These are phyloP conservation scores for Mortierella sp. DNA, from an alignment of 371 early-diverging fungal species.

Conservation along the genomic window DNA sequence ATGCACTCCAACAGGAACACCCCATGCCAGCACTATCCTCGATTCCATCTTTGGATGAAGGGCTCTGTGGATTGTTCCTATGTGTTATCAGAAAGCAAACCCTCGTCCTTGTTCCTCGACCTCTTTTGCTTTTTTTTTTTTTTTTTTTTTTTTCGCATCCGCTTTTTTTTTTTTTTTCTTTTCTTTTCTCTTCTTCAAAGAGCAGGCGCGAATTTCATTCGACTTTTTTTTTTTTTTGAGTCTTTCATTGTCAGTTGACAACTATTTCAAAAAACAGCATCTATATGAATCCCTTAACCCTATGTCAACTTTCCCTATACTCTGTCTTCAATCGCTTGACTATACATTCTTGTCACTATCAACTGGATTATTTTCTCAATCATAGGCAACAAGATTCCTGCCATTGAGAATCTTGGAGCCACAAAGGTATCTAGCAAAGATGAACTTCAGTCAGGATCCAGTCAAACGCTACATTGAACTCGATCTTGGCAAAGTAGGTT, in stretches of 20 bases:
- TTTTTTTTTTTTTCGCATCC: slow-evolving; percentile 5
- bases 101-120: slow-evolving; percentile 6
- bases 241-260: too few relatives aligned
- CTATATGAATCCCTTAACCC: too few relatives aligned
- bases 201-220: too few relatives aligned
- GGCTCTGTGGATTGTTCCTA: too few relatives aligned
- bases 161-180: not conserved
- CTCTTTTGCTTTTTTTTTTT: slow-evolving; percentile 1
- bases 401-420: slow-evolving; percentile 94
- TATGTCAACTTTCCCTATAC: not conserved
- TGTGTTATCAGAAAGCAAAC: too few relatives aligned
- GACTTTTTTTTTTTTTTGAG: too few relatives aligned
- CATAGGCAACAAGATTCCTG: slow-evolving; percentile 85
- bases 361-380: not conserved
- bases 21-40: too few relatives aligned
- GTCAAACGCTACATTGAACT: not conserved
- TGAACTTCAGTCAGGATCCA: not conserved
- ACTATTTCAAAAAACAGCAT: too few relatives aligned
- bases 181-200: not conserved
- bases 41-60: too few relatives aligned
- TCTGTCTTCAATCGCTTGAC: slow-evolving; percentile 13
- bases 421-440: slow-evolving; percentile 78
- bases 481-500: not conserved
- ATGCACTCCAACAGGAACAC: too few relatives aligned
- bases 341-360: not conserved